Percentiles rank a stretch among this genome's conserved stretches.
Evolutionary conservation across 2,329 filamentous ascomycete genomes (phyloP).

Genomic region (Fusarium cicatricum): DNA sequence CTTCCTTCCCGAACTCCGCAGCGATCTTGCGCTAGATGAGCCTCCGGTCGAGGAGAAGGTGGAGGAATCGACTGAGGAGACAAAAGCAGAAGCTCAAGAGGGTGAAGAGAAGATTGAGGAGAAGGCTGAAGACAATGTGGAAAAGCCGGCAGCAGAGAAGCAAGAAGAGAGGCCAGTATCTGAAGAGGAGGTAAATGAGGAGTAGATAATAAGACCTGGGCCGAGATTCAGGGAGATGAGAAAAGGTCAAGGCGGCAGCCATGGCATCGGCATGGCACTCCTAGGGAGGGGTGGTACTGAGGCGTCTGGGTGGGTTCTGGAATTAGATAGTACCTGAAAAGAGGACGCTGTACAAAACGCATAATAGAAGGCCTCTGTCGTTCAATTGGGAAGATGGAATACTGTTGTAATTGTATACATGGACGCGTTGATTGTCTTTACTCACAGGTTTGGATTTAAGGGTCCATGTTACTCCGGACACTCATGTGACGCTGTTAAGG

Average conservation of each 20-base stretch:
- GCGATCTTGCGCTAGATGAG: constrained; percentile 64
- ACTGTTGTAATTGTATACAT: background rate
- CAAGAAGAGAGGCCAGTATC: background rate
- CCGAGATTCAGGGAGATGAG: background rate
- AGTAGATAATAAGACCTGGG: constrained; percentile 1
- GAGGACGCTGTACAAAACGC: constrained; percentile 11
- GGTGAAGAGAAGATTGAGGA: background rate
- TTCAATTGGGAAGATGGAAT: background rate
- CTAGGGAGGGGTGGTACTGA: background rate
- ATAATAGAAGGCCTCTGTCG: constrained; percentile 16
- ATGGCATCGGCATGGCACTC: background rate
- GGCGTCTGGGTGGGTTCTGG: constrained; percentile 19
- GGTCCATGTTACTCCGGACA: background rate
- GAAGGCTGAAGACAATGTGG: constrained; percentile 1
- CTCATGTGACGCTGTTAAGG: constrained; percentile 4
- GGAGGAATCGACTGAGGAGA: background rate
- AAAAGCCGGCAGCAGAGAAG: constrained; percentile 8
- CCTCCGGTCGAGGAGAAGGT: constrained; percentile 17
- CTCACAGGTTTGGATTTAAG: too few relatives aligned
- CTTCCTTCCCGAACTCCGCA: constrained; percentile 68
- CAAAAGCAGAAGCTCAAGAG: constrained; percentile 3
- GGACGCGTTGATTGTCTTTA: too few relatives aligned
- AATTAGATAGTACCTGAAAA: constrained; percentile 8
- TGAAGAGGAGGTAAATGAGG: constrained; percentile 1
- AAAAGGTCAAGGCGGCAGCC: background rate